Evolutionary conservation across 352 stramenopile genomes (phyloP).

Genomic region (Pelagophyceae sp.): DNA sequence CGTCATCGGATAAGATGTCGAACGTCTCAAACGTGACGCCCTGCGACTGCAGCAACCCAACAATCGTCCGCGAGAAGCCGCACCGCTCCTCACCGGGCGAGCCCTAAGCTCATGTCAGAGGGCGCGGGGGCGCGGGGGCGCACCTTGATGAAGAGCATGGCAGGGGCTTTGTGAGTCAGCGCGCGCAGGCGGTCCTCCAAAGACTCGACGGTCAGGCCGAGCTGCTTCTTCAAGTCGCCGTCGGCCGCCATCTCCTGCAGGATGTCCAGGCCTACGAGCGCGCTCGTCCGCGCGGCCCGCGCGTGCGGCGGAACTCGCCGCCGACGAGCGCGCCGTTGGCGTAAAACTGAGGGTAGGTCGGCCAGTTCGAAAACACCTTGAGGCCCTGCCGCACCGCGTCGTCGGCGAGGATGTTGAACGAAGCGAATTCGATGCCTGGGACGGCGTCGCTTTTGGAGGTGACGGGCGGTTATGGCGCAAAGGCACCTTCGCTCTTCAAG

Average conservation of each 20-base stretch:
- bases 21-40: slow-evolving; percentile 87
- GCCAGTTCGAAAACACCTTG: slow-evolving; percentile 91
- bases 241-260: slow-evolving; percentile 78
- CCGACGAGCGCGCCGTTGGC: slow-evolving; percentile 82
- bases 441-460: no score
- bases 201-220: slow-evolving; percentile 50
- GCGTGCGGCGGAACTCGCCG: no score
- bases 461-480: no score
- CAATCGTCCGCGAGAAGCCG: slow-evolving; percentile 86
- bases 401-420: slow-evolving; percentile 83
- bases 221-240: slow-evolving; percentile 73
- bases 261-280: slow-evolving; percentile 89
- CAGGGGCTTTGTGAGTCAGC: slow-evolving; percentile 45
- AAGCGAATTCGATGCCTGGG: slow-evolving; percentile 80
- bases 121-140: no score
- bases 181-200: slow-evolving; percentile 29
- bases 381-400: slow-evolving; percentile 83
- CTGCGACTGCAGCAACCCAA: slow-evolving; percentile 77
- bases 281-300: no score
- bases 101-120: no score
- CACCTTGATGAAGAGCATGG: slow-evolving; percentile 99
- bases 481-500: slow-evolving; percentile 64
- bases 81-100: slow-evolving; percentile 81
- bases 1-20: slow-evolving; percentile 91
- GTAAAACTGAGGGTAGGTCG: slow-evolving; percentile 93